Percentiles rank a stretch among this genome's conserved stretches.
Conservation (phyloP, 2,329 filamentous ascomycete genomes). For the Metarhizium anisopliae region DNA sequence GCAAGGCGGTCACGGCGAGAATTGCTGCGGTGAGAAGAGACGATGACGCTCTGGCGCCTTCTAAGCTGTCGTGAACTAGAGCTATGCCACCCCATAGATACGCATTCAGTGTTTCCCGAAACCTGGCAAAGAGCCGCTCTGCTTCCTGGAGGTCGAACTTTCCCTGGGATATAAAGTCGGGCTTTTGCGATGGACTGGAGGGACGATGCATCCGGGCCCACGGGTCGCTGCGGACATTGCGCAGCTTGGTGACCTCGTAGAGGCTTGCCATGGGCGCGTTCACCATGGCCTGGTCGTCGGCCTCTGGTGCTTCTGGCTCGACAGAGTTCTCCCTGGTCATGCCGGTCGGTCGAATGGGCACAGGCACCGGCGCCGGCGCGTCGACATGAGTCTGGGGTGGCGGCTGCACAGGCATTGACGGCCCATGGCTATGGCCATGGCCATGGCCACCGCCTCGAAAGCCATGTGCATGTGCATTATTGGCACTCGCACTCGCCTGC, state of each 20-base stretch:
- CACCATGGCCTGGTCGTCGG: conserved; percentile 19
- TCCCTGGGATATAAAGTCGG: conserved; percentile 21
- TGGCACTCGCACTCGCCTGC: background rate
- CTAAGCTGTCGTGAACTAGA: conserved; percentile 18
- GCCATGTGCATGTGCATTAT: background rate
- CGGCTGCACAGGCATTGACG: background rate
- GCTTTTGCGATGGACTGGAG: conserved; percentile 8
- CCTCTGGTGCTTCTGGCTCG: conserved; percentile 13
- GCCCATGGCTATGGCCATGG: background rate
- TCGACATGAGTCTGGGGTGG: background rate
- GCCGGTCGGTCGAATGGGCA: conserved; percentile 12
- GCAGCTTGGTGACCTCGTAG: conserved; percentile 22
- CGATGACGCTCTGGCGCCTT: conserved; percentile 19
- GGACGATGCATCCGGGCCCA: conserved; percentile 10
- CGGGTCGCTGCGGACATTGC: conserved; percentile 23
- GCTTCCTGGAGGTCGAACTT: conserved; percentile 17
- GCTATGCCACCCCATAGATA: conserved; percentile 25
- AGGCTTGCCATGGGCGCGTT: conserved; percentile 23
- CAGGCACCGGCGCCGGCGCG: background rate
- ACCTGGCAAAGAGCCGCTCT: conserved; percentile 18
- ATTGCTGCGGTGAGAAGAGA: conserved; percentile 21
- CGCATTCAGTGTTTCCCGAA: conserved; percentile 19
- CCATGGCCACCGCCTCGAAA: background rate
- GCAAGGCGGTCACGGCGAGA: conserved; percentile 23
- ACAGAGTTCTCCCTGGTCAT: conserved; percentile 25